phyloP scores from a whole-genome alignment of 2,329 filamentous ascomycete species.

The Teratosphaeria zuluensis region DNA sequence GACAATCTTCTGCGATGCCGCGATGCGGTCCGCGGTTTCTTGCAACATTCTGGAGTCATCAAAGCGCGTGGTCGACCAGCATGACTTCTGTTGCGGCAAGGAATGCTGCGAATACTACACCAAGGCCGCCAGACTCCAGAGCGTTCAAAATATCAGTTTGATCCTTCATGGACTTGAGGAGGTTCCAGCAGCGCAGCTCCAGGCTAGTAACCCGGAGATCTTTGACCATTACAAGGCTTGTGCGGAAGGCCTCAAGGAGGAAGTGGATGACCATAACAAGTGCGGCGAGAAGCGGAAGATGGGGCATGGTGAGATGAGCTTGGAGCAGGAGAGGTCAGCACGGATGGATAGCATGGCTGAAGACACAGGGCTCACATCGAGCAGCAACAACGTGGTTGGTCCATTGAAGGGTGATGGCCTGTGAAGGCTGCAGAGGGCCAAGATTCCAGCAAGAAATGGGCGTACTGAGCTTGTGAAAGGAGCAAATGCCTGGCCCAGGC shows the following conservation, averaged over 20 bases:
- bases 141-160: neutral
- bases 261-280: neutral
- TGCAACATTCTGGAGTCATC: neutral
- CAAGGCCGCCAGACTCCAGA: neutral
- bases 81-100: neutral
- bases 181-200: neutral
- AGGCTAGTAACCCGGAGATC: neutral
- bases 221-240: neutral
- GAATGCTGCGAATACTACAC: neutral
- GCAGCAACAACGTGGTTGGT: neutral
- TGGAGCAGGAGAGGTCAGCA: neutral
- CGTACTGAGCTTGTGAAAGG: too few relatives aligned
- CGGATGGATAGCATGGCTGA: neutral
- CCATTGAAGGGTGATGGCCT: neutral
- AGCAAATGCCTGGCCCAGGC: too few relatives aligned
- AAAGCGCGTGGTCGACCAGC: neutral
- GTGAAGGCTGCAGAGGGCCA: neutral
- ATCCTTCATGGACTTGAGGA: neutral
- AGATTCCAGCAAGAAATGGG: neutral
- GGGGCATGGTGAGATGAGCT: neutral
- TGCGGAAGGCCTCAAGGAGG: neutral
- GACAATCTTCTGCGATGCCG: neutral
- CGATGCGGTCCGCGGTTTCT: neutral
- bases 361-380: neutral
- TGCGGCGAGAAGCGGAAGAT: neutral